phyloP scores from a whole-genome alignment of 2,329 filamentous ascomycete genomes.

The Chrysoporthe austroafricana region DNA sequence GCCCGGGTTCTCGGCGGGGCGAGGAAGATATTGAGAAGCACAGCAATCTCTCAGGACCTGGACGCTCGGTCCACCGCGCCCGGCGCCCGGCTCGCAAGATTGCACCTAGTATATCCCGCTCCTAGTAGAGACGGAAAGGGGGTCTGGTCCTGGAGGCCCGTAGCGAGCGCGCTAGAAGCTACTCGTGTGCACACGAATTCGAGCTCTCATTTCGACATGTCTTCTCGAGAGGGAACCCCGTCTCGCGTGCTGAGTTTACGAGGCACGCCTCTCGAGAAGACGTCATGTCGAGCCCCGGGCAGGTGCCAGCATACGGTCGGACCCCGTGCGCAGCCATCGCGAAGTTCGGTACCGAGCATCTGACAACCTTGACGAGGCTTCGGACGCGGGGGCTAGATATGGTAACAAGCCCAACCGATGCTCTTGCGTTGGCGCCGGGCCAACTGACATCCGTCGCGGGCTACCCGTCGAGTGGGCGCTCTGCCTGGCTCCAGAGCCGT shows the following conservation, averaged over 20 bases:
- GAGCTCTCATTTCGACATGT: neutral
- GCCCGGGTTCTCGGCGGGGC: neutral
- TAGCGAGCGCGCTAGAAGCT: neutral
- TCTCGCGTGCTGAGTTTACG: too few relatives aligned
- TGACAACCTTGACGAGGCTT: neutral
- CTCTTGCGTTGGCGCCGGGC: neutral
- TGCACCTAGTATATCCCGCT: neutral
- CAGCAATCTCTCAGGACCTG: neutral
- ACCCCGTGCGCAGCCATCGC: neutral
- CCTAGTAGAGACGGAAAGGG: too few relatives aligned
- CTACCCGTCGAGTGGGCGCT: neutral
- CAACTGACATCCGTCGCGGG: neutral
- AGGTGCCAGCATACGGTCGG: too few relatives aligned
- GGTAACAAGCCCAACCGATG: neutral
- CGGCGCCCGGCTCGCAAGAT: neutral
- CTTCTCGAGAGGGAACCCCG: too few relatives aligned
- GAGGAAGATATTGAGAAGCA: neutral
- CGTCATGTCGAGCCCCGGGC: too few relatives aligned
- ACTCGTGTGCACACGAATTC: neutral
- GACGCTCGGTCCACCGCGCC: neutral
- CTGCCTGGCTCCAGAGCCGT: too few relatives aligned
- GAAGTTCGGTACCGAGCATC: slow-evolving; percentile 8
- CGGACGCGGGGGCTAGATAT: neutral
- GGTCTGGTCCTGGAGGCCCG: too few relatives aligned
- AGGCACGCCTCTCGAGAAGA: too few relatives aligned